These are phyloP conservation scores for Auricularia sp. DNA, from an alignment of 768 basidiomycete genomes.

Conservation along the genomic window DNA sequence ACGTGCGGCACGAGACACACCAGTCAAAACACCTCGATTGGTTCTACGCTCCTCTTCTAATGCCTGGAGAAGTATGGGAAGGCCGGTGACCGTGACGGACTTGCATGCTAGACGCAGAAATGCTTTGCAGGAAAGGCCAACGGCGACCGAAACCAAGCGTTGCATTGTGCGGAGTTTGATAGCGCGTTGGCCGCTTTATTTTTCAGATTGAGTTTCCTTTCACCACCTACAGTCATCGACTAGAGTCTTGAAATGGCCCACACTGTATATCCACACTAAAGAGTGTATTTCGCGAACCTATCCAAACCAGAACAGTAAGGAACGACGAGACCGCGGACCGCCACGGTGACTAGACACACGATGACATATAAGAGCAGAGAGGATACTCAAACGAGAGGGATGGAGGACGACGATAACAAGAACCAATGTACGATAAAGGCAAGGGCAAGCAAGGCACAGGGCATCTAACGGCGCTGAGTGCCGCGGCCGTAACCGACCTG, in stretches of 20 bases:
- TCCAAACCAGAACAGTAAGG: slow-evolving; percentile 2
- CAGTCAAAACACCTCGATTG: slow-evolving; percentile 25
- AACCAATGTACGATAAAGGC: background rate
- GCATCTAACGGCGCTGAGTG: slow-evolving; percentile 32
- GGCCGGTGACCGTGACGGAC: slow-evolving; percentile 57
- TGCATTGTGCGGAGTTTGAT: background rate
- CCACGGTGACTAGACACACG: background rate
- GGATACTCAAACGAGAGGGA: background rate
- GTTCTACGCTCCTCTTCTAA: slow-evolving; percentile 39
- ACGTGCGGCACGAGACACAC: too few relatives aligned
- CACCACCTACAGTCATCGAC: too few relatives aligned
- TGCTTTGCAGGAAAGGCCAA: slow-evolving; percentile 72
- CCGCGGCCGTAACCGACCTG: slow-evolving; percentile 79
- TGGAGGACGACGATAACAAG: background rate
- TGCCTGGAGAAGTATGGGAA: slow-evolving; percentile 53
- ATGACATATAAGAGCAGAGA: background rate
- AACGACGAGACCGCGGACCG: background rate
- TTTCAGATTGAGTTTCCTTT: too few relatives aligned
- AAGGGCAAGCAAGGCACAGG: background rate
- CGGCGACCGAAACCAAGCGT: slow-evolving; percentile 25
- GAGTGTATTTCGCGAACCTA: slow-evolving; percentile 1
- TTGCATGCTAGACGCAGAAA: slow-evolving; percentile 60
- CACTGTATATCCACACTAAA: background rate
- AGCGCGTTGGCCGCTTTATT: background rate
- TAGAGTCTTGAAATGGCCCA: too few relatives aligned